Evolutionary conservation across 2,329 filamentous ascomycete genomes (phyloP).

Genomic region (Zasmidium cellare): DNA sequence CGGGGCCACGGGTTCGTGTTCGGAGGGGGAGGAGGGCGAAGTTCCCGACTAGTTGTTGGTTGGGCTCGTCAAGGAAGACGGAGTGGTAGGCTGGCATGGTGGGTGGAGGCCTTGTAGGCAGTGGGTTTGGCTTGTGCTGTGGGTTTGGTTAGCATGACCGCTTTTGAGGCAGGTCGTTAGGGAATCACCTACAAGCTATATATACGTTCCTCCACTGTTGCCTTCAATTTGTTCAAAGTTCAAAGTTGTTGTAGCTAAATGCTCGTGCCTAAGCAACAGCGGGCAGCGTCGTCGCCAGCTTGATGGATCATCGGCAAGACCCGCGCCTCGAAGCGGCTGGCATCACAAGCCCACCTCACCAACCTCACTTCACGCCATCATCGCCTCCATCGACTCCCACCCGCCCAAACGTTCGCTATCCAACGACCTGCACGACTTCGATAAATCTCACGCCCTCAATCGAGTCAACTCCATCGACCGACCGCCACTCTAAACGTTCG

Average conservation of each 20-base stretch:
- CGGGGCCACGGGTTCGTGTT: slow-evolving; percentile 92
- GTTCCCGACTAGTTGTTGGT: slow-evolving; percentile 73
- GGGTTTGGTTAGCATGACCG: background rate
- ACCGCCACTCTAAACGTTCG: background rate
- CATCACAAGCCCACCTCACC: background rate
- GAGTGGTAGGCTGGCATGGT: slow-evolving; percentile 78
- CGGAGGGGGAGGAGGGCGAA: slow-evolving; percentile 92
- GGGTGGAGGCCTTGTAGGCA: slow-evolving; percentile 4
- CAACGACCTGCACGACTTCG: background rate
- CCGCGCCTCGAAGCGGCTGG: background rate
- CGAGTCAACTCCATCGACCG: background rate
- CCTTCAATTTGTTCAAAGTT: background rate
- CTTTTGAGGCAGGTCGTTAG: too few relatives aligned
- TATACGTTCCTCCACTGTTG: too few relatives aligned
- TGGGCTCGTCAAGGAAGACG: slow-evolving; percentile 83
- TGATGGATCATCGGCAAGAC: background rate
- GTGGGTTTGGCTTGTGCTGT: background rate
- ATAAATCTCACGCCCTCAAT: background rate
- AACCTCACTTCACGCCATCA: background rate
- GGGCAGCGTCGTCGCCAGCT: background rate
- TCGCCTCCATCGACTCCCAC: background rate
- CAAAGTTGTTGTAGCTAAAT: background rate
- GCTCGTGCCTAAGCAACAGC: slow-evolving; percentile 1
- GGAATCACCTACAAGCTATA: too few relatives aligned
- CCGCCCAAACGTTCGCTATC: background rate